A percentile compares a stretch with the other conserved stretches of the same genome.
These are phyloP conservation scores for Termitomyces bulborhizus DNA, from an alignment of 768 basidiomycete genomes.

Conservation along the genomic window DNA sequence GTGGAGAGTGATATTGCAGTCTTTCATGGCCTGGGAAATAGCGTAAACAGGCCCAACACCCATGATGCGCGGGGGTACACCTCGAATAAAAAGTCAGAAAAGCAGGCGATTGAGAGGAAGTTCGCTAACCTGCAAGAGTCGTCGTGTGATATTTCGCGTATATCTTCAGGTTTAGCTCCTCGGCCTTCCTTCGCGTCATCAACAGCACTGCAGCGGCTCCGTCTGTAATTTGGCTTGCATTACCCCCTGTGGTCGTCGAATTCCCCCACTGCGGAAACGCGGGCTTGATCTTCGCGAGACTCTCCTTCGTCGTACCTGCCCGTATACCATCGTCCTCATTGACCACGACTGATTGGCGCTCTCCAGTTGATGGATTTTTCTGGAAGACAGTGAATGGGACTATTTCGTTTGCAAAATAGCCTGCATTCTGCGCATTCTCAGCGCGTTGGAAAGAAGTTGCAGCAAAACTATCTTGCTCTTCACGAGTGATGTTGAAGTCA, in stretches of 20 bases:
- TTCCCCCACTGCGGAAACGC: conserved; percentile 85
- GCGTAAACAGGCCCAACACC: conserved; percentile 82
- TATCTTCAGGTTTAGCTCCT: conserved; percentile 64
- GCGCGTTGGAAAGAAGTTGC: conserved; percentile 75
- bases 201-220: conserved; percentile 77
- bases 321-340: conserved; percentile 75
- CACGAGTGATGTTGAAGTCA: conserved; percentile 65
- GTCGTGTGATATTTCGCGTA: conserved; percentile 80
- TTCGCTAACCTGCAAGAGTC: conserved; percentile 48
- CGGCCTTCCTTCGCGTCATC: conserved; percentile 77
- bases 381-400: conserved; percentile 67
- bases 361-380: conserved; percentile 50
- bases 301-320: conserved; percentile 63
- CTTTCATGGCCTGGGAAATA: conserved; percentile 70
- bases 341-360: conserved; percentile 46
- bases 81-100: conserved; percentile 23
- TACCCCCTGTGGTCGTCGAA: conserved; percentile 72
- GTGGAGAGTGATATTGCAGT: conserved; percentile 54
- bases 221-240: conserved; percentile 82
- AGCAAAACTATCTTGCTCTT: conserved; percentile 72
- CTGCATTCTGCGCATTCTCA: conserved; percentile 63
- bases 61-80: conserved; percentile 79
- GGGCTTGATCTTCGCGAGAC: conserved; percentile 54
- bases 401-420: conserved; percentile 64
- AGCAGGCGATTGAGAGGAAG: neutral